These are phyloP conservation scores for Orbilia javanica DNA, from an alignment of 2,329 filamentous ascomycete genomes.

Conservation along the genomic window DNA sequence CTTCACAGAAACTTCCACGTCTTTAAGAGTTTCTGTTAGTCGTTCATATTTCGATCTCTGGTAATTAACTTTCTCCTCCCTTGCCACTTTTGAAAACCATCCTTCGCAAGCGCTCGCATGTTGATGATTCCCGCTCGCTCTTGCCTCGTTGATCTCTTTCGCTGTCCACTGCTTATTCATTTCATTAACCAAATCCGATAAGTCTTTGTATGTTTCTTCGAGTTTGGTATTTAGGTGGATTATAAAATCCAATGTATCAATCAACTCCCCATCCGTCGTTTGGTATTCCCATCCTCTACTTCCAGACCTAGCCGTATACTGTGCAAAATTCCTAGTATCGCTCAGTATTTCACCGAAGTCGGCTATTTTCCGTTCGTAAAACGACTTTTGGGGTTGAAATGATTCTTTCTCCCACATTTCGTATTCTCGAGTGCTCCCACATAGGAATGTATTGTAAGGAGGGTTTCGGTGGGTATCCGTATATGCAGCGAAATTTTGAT, in stretches of 20 bases:
- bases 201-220: slow-evolving; percentile 8
- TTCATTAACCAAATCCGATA: slow-evolving; percentile 9
- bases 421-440: slow-evolving; percentile 3
- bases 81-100: slow-evolving; percentile 4
- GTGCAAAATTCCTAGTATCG: slow-evolving; percentile 13
- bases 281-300: slow-evolving; percentile 19
- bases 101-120: slow-evolving; percentile 6
- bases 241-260: slow-evolving; percentile 12
- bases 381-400: not conserved
- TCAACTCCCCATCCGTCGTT: slow-evolving; percentile 12
- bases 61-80: not conserved
- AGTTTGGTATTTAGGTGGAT: slow-evolving; percentile 7
- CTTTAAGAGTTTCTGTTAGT: slow-evolving; percentile 9
- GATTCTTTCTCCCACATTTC: slow-evolving; percentile 16
- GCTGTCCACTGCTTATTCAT: slow-evolving; percentile 30
- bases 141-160: slow-evolving; percentile 14
- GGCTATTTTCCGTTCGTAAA: not conserved
- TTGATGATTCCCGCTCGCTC: slow-evolving; percentile 1
- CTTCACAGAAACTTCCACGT: not conserved
- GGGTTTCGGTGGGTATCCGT: slow-evolving; percentile 23
- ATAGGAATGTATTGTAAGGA: slow-evolving; percentile 20
- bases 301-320: slow-evolving; percentile 17
- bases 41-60: slow-evolving; percentile 25
- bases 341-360: not conserved
- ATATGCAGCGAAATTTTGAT: slow-evolving; percentile 3